phyloP scores from a whole-genome alignment of 352 stramenopile species.

The Lagenidium giganteum region DNA sequence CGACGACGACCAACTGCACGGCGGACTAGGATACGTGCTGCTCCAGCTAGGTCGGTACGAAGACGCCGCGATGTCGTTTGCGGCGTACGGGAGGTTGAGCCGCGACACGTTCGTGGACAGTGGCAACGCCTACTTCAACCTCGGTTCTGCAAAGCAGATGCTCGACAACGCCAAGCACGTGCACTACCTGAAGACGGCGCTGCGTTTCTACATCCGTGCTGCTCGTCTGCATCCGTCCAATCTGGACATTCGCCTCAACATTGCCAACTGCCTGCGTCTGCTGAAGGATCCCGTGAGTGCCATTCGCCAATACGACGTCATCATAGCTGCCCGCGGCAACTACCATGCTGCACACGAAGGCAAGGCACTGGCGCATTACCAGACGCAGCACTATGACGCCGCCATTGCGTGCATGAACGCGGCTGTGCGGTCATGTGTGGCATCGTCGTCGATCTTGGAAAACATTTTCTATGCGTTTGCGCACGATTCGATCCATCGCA shows the following conservation, averaged over 20 bases:
- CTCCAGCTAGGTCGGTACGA: slow-evolving; percentile 69
- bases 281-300: slow-evolving; percentile 31
- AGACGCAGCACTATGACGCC: slow-evolving; percentile 34
- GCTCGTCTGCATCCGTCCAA: slow-evolving; percentile 56
- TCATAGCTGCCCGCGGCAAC: slow-evolving; percentile 29
- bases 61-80: slow-evolving; percentile 55
- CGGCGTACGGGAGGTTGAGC: slow-evolving; percentile 47
- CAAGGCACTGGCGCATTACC: slow-evolving; percentile 55
- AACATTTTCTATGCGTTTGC: slow-evolving; percentile 70
- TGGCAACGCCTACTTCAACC: slow-evolving; percentile 75
- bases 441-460: slow-evolving; percentile 43
- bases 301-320: slow-evolving; percentile 48
- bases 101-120: slow-evolving; percentile 66
- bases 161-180: slow-evolving; percentile 35
- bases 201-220: slow-evolving; percentile 67
- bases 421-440: slow-evolving; percentile 50
- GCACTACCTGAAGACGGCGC: slow-evolving; percentile 37
- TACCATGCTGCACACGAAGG: slow-evolving; percentile 49
- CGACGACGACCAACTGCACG: slow-evolving; percentile 67
- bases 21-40: slow-evolving; percentile 55
- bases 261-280: slow-evolving; percentile 60
- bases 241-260: slow-evolving; percentile 53
- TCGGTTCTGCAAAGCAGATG: slow-evolving; percentile 31
- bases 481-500: slow-evolving; percentile 37
- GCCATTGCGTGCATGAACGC: slow-evolving; percentile 51